Evolutionary conservation across 352 stramenopile genomes (phyloP), one percentile per base, ranked within the genome.

Genomic region (Phytophthora megakarya): DNA sequence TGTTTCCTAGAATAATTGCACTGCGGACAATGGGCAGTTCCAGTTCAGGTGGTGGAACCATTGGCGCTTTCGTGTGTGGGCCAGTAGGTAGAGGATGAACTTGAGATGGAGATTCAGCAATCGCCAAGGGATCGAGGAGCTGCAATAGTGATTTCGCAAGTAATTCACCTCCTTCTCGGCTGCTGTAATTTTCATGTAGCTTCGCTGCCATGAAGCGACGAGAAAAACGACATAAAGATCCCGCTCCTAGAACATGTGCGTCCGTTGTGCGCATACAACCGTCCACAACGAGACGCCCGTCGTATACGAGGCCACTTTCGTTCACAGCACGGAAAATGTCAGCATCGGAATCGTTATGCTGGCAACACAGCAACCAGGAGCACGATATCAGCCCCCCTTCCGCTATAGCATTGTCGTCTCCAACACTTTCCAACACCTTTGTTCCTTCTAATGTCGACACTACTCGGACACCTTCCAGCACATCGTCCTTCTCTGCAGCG

Each of bases 291-390:
- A 98, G 79, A 1, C 89, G 79, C 0, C 92, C 92, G 62, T 98
- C 92, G 66, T 97, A 98, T 19, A 98, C 92, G 28, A 98, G 81
- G 7, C 92, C 93, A 52, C 82, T 90, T 42, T 96, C 88, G 65
- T 97, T 97, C 45, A 97, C 89, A 10, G 90, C 90, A 5, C 79
- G 79, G 63, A 98, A 98, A 1, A 97, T 68, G 68, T 97, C 90
- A 15, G 82, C 76, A 65, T 96, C 88, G 12, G 89, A 80, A 61
- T 97, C 91, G 39, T 86, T 88, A 21, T 92, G 79, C 53, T 91
- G 87, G 39, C 82, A 96, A 65, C 85, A 93, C 28, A 97, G 73
- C 32, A 98, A 43, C 70, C 93, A 84, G 3, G 71, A 61, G 47
- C 89, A 96, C 1, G 63, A 48, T 2, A 93, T 18, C 19, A 85